Conservation (phyloP, 2,329 filamentous ascomycete species). For the Phyllosticta capitalensis region DNA sequence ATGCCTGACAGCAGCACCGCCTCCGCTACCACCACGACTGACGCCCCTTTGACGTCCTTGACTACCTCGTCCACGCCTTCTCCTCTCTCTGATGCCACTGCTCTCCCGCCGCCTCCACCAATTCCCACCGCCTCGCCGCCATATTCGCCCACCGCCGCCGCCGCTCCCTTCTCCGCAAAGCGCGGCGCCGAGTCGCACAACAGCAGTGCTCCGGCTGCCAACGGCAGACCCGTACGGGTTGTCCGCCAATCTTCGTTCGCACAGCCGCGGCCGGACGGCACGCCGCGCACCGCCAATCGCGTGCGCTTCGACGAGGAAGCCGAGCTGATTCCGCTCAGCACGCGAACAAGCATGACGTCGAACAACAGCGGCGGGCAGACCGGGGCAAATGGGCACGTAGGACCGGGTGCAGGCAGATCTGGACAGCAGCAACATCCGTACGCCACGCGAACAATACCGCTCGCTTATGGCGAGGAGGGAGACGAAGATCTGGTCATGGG, state of each 20-base stretch:
- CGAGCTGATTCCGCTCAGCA: slow-evolving; percentile 15
- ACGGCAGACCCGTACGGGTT: slow-evolving; percentile 9
- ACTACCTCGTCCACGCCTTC: background rate
- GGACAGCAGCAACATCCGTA: slow-evolving; percentile 7
- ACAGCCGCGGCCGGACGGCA: slow-evolving; percentile 37
- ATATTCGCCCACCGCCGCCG: background rate
- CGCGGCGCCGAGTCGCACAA: slow-evolving; percentile 1
- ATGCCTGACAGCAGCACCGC: background rate
- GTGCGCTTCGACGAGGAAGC: slow-evolving; percentile 58
- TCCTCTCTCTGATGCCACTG: background rate
- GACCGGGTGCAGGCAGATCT: background rate
- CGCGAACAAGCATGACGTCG: background rate
- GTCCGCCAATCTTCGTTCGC: slow-evolving; percentile 37
- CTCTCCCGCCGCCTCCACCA: background rate
- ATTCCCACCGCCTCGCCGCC: background rate
- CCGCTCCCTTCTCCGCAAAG: slow-evolving; percentile 3
- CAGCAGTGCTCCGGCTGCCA: background rate
- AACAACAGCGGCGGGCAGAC: background rate
- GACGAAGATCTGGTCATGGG: slow-evolving; percentile 16
- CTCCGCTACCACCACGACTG: background rate
- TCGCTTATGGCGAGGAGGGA: slow-evolving; percentile 1
- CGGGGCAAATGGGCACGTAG: background rate
- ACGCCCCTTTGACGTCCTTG: slow-evolving; percentile 1
- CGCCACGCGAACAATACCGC: slow-evolving; percentile 3
- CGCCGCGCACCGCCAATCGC: slow-evolving; percentile 57